These are phyloP conservation scores for Haplographium delicatum DNA, from an alignment of 495 filamentous ascomycete species.

Conservation along the genomic window DNA sequence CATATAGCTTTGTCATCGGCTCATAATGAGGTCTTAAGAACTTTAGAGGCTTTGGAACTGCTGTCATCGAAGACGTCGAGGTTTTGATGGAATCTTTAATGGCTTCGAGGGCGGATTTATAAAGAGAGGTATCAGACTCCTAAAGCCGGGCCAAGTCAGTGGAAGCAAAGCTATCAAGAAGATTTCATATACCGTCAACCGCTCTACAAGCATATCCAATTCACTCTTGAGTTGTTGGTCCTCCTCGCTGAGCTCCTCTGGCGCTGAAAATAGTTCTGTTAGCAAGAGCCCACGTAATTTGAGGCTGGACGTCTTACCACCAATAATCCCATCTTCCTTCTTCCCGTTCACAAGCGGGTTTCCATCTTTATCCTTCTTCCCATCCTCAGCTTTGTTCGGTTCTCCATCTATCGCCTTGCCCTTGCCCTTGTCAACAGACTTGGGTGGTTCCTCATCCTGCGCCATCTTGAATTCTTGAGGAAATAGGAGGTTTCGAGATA, in stretches of 20 bases:
- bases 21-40: constrained; percentile 95
- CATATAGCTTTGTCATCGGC: constrained; percentile 77
- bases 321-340: constrained; percentile 50
- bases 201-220: constrained; percentile 96
- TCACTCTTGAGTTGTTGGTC: constrained; percentile 97
- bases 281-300: constrained; percentile 2
- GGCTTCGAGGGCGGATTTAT: constrained; percentile 84
- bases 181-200: constrained; percentile 66
- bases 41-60: constrained; percentile 96
- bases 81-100: constrained; percentile 99
- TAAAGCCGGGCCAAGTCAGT: constrained; percentile 32
- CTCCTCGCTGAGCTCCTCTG: constrained; percentile 93
- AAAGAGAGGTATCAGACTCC: constrained; percentile 83
- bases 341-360: constrained; percentile 69
- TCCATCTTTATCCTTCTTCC: constrained; percentile 60
- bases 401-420: constrained; percentile 70
- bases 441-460: constrained; percentile 82
- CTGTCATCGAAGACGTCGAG: constrained; percentile 98
- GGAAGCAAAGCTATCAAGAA: neutral
- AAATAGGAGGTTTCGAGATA: neutral
- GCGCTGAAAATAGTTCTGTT: constrained; percentile 28
- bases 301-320: constrained; percentile 23
- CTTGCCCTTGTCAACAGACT: constrained; percentile 89
- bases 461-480: constrained; percentile 57
- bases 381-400: constrained; percentile 57